These are phyloP conservation scores for Phytophthora crassamura DNA, from an alignment of 352 stramenopile genomes.

Conservation along the genomic window DNA sequence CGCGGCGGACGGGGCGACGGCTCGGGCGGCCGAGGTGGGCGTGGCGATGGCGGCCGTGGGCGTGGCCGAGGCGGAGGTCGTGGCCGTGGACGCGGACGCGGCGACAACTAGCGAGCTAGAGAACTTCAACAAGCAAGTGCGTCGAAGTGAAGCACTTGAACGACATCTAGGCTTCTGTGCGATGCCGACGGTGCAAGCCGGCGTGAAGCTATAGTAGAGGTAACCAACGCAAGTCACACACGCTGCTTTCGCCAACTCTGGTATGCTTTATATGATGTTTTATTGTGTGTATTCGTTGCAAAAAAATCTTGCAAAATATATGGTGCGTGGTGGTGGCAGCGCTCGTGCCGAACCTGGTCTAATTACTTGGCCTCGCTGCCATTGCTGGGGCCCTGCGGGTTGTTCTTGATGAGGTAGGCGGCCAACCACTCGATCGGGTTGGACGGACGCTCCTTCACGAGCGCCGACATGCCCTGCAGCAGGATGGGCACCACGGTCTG, in stretches of 20 bases:
- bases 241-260: not conserved
- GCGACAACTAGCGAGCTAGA: conserved; percentile 45
- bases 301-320: conserved; percentile 43
- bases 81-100: conserved; percentile 48
- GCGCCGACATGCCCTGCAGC: conserved; percentile 97
- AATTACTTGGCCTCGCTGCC: conserved; percentile 69
- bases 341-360: conserved; percentile 20
- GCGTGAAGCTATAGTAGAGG: conserved; percentile 28
- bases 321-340: conserved; percentile 21
- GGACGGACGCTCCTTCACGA: conserved; percentile 96
- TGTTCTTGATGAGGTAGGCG: conserved; percentile 96
- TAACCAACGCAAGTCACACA: conserved; percentile 20
- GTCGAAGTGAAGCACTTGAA: conserved; percentile 18
- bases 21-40: conserved; percentile 37
- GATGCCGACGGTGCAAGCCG: no score
- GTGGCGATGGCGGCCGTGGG: conserved; percentile 36
- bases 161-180: conserved; percentile 1
- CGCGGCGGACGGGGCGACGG: conserved; percentile 42
- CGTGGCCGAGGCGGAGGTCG: conserved; percentile 42
- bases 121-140: conserved; percentile 8
- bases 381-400: conserved; percentile 88
- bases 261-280: conserved; percentile 21
- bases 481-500: conserved; percentile 99
- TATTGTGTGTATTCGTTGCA: conserved; percentile 20
- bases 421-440: conserved; percentile 98